Evolutionary conservation across 305 asterid species (phyloP), one percentile per base, ranked within the genome.

Genomic region (Fraxinus xanthoxyloides): DNA sequence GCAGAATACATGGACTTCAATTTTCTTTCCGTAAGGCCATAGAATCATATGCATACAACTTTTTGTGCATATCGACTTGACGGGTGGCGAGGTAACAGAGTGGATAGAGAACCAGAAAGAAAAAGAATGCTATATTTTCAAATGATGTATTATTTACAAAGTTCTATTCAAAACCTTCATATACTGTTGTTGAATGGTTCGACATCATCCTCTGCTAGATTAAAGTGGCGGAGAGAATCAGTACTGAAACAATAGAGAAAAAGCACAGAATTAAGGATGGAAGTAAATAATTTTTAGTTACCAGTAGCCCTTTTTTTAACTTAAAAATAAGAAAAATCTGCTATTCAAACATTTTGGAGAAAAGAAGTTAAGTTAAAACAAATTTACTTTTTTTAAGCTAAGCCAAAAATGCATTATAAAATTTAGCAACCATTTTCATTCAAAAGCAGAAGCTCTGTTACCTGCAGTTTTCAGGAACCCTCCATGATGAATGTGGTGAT

Each of bases 391-490:
- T 10, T 80, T 79, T 28, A 72, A 54, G 67, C 67, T 56, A n/a
- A 56, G 28, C 67, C 28, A 56, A 56, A 19, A n/a, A 56, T 56
- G 67, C 67, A 5, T 56, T 19, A 15, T 48, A 54, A 54, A 23
- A 54, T 17, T 54, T 54, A 54, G 6, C 10, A n/a, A 23, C 19
- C 10, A 65, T 23, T 65, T 24, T 65, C 73, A 26, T 67, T 26
- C 72, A 79, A 28, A 76, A 63, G 72, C 77, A 73, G 76, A 69
- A 79, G 76, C 40, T 4, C 30, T 17, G 81, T 40, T 85, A 89
- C 92, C 90, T 87, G 85, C 92, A 83, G 67, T 46, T 83, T 36
- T 83, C 38, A 32, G 83, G 86, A 63, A 76, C 86, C 34, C 86
- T 75, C 86, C 86, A 83, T n/a, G 56, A 28, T 61, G 83, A 61